Evolutionary conservation across 305 asterid species (phyloP).

Genomic region (Fraxinus greggii): DNA sequence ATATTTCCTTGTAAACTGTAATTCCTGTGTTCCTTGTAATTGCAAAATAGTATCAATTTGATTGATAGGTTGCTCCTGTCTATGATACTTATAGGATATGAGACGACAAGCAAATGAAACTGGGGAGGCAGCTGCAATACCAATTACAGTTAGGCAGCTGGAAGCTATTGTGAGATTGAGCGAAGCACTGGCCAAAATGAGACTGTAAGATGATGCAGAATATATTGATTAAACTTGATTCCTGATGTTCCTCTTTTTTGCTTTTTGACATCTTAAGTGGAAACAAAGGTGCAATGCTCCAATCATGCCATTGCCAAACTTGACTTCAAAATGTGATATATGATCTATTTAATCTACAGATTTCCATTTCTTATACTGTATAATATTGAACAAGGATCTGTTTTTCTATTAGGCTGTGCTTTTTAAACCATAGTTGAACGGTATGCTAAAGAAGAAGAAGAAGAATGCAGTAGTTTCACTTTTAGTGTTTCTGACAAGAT

Average conservation of each 20-base stretch:
- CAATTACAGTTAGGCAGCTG: constrained; percentile 95
- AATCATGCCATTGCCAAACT: background rate
- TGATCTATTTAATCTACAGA: background rate
- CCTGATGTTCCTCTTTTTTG: background rate
- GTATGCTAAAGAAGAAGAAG: background rate
- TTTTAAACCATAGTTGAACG: background rate
- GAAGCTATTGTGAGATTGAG: constrained; percentile 96
- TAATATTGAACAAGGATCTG: background rate
- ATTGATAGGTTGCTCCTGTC: constrained; percentile 10
- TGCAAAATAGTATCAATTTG: constrained; percentile 5
- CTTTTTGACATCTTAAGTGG: background rate
- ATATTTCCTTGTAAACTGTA: background rate
- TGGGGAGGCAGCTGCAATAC: constrained; percentile 84
- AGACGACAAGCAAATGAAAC: constrained; percentile 88
- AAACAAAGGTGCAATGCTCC: background rate
- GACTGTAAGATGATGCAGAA: constrained; percentile 62
- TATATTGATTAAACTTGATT: background rate
- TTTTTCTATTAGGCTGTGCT: background rate
- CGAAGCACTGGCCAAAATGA: constrained; percentile 90
- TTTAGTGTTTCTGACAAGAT: background rate
- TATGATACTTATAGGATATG: constrained; percentile 64
- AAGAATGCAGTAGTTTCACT: background rate
- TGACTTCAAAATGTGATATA: background rate
- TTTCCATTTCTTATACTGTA: background rate
- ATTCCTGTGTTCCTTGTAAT: constrained; percentile 1